These are phyloP conservation scores for Debaryomyces psychrophilus DNA, from an alignment of 1,139 yeast genomes.

Conservation along the genomic window DNA sequence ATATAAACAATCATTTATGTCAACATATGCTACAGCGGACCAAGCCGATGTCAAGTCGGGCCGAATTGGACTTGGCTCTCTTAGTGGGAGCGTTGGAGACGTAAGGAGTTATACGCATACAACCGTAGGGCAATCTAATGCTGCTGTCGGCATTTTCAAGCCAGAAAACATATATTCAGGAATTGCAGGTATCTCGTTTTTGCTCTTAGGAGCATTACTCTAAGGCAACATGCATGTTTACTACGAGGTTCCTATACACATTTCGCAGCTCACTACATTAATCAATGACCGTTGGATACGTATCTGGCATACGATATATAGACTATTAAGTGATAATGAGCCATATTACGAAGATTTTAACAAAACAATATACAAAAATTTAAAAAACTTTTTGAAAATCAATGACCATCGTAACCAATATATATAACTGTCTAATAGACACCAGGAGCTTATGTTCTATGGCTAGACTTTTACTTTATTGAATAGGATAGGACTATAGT, in stretches of 20 bases:
- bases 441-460: not conserved
- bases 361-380: conserved; percentile 2
- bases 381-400: not conserved
- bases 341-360: not conserved
- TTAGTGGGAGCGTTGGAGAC: conserved; percentile 38
- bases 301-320: conserved; percentile 9
- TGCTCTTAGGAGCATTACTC: conserved; percentile 19
- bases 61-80: conserved; percentile 40
- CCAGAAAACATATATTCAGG: conserved; percentile 18
- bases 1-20: conserved; percentile 38
- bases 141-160: conserved; percentile 5
- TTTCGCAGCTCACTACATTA: not conserved
- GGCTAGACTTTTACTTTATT: not conserved
- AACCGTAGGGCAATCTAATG: conserved; percentile 23
- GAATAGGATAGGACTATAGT: not conserved
- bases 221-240: not conserved
- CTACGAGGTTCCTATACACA: not conserved
- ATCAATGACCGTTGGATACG: not conserved
- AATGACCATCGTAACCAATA: not conserved
- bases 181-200: conserved; percentile 17
- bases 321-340: not conserved
- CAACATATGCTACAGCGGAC: conserved; percentile 26
- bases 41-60: conserved; percentile 31
- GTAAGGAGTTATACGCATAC: conserved; percentile 35
- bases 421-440: not conserved